These are phyloP conservation scores for Claviceps arundinis DNA, from an alignment of 2,329 filamentous ascomycete species.

Conservation along the genomic window DNA sequence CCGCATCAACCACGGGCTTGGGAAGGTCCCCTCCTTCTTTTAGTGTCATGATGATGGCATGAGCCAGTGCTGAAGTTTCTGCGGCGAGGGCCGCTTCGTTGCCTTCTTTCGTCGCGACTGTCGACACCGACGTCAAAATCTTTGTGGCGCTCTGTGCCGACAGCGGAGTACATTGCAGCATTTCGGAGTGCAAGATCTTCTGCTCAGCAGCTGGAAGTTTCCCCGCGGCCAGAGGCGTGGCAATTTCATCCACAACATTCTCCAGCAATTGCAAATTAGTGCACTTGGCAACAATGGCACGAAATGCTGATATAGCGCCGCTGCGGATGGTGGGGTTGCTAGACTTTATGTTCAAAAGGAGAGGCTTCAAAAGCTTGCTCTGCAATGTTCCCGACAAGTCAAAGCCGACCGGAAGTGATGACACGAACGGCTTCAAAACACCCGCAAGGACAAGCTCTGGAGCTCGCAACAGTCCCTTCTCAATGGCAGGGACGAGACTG, in stretches of 20 bases:
- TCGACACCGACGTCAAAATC: slow-evolving; percentile 51
- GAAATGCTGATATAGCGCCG: slow-evolving; percentile 64
- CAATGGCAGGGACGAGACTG: slow-evolving; percentile 66
- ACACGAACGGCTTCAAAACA: slow-evolving; percentile 59
- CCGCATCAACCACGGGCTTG: slow-evolving; percentile 53
- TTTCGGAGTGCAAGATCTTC: slow-evolving; percentile 67
- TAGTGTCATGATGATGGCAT: slow-evolving; percentile 50
- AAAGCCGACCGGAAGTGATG: slow-evolving; percentile 52
- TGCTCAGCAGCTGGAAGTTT: slow-evolving; percentile 82
- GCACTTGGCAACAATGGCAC: slow-evolving; percentile 50
- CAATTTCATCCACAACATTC: slow-evolving; percentile 63
- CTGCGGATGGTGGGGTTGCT: slow-evolving; percentile 66
- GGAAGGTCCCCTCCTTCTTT: slow-evolving; percentile 47
- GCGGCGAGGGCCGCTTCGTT: slow-evolving; percentile 72
- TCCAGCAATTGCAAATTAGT: slow-evolving; percentile 43
- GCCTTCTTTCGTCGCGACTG: slow-evolving; percentile 67
- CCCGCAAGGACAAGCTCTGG: slow-evolving; percentile 81
- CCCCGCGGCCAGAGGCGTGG: slow-evolving; percentile 64
- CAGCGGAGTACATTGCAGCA: slow-evolving; percentile 53
- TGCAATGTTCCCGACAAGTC: slow-evolving; percentile 68
- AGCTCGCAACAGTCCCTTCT: slow-evolving; percentile 77
- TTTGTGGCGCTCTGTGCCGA: slow-evolving; percentile 51
- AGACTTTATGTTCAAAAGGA: slow-evolving; percentile 85
- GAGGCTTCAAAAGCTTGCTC: slow-evolving; percentile 65
- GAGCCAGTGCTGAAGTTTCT: slow-evolving; percentile 59